These are phyloP conservation scores for Fomitopsis schrenkii DNA, from an alignment of 1,284 basidiomycete genomes.

Conservation along the genomic window DNA sequence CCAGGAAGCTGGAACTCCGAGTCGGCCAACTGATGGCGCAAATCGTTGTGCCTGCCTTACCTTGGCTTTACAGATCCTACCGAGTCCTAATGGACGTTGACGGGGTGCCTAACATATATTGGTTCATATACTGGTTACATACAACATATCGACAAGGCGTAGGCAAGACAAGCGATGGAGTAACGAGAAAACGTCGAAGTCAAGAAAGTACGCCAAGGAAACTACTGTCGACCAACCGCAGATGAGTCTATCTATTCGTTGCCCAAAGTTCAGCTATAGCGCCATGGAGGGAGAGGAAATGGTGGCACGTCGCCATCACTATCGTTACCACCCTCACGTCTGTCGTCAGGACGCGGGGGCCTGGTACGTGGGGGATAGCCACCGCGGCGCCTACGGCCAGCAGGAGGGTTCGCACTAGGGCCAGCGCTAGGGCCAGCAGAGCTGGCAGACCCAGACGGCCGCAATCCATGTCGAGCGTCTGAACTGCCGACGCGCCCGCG, in stretches of 20 bases:
- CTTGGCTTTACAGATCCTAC: too few relatives aligned
- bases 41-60: too few relatives aligned
- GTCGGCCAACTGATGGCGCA: too few relatives aligned
- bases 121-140: background rate
- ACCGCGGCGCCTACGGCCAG: background rate
- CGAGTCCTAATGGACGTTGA: too few relatives aligned
- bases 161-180: background rate
- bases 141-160: background rate
- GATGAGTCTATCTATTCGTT: background rate
- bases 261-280: slow-evolving; percentile 2
- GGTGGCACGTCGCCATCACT: slow-evolving; percentile 1
- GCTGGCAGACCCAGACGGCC: background rate
- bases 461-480: background rate
- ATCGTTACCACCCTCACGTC: slow-evolving; percentile 1
- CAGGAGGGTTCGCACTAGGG: background rate
- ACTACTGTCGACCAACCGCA: background rate
- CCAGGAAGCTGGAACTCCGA: too few relatives aligned
- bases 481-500: slow-evolving; percentile 15
- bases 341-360: slow-evolving; percentile 2
- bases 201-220: background rate
- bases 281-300: slow-evolving; percentile 10
- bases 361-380: background rate
- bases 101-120: background rate
- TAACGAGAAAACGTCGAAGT: background rate
- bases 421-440: slow-evolving; percentile 1